phyloP scores from a whole-genome alignment of 1,284 basidiomycete species.

The Irpex lacteus region DNA sequence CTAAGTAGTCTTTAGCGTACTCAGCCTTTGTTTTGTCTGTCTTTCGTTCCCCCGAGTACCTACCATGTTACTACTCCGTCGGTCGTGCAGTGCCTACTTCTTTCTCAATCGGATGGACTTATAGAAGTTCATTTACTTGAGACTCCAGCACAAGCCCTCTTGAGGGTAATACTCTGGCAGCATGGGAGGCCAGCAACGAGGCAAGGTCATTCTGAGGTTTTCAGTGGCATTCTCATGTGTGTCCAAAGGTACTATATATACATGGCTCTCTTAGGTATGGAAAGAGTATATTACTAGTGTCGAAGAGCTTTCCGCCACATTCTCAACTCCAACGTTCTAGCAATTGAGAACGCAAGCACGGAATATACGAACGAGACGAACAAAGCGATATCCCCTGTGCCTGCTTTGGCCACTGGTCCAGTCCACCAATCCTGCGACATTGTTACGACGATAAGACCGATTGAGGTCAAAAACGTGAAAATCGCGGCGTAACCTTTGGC shows the following conservation, averaged over 20 bases:
- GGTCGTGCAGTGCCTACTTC: too few species aligned
- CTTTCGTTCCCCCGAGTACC: not conserved
- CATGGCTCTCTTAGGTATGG: too few species aligned
- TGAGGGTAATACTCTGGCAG: too few species aligned
- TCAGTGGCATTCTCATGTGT: too few species aligned
- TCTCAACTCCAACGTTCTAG: constrained; percentile 38
- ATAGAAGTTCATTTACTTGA: not conserved
- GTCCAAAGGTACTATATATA: too few species aligned
- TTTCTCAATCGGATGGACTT: not conserved
- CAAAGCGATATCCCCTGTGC: constrained; percentile 59
- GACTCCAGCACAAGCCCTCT: too few species aligned
- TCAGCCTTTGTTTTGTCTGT: not conserved
- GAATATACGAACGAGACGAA: constrained; percentile 45
- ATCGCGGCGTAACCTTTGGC: constrained; percentile 47
- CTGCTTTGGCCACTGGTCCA: constrained; percentile 41
- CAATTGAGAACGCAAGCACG: constrained; percentile 34
- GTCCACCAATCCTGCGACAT: constrained; percentile 61
- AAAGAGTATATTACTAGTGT: too few species aligned
- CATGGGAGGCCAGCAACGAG: too few species aligned
- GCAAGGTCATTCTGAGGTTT: too few species aligned
- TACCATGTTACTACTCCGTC: not conserved
- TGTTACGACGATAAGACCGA: constrained; percentile 51
- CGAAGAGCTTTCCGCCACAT: constrained; percentile 11
- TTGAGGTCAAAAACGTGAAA: constrained; percentile 41
- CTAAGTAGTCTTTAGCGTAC: not conserved